Evolutionary conservation across 768 basidiomycete species (phyloP).

Genomic region (Rhodotorula graminis): DNA sequence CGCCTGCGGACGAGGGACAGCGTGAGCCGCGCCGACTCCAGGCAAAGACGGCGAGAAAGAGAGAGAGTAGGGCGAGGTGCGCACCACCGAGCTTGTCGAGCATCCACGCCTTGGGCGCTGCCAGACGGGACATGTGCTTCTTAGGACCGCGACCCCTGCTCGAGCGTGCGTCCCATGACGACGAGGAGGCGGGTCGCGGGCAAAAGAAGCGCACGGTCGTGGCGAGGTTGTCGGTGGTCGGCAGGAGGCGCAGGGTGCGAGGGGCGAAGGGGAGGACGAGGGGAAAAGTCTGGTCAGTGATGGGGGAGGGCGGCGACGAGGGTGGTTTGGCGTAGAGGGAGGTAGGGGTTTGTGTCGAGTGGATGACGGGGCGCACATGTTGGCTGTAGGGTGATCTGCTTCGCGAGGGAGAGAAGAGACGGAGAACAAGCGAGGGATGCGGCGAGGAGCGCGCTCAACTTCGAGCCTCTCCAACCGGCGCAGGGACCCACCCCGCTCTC

Average conservation of each 20-base stretch:
- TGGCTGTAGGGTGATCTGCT: constrained; percentile 27
- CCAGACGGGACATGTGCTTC: constrained; percentile 73
- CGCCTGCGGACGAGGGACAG: constrained; percentile 52
- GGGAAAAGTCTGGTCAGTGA: background rate
- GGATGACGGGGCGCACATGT: constrained; percentile 3
- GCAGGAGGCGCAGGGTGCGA: background rate
- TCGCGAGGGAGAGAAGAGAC: constrained; percentile 25
- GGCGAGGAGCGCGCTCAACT: background rate
- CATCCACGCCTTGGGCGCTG: constrained; percentile 99
- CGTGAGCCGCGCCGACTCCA: too few species aligned
- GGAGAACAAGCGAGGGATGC: background rate
- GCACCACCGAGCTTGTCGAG: constrained; percentile 80
- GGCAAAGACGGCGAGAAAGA: too few species aligned
- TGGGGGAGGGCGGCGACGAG: background rate
- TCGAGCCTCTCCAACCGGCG: background rate
- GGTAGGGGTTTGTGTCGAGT: background rate
- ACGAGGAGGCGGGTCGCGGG: too few species aligned
- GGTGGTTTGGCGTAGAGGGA: background rate
- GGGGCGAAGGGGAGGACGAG: background rate
- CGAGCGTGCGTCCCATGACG: background rate
- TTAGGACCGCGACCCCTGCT: constrained; percentile 37
- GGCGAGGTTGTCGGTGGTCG: too few species aligned
- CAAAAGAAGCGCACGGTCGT: background rate
- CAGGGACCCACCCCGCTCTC: background rate
- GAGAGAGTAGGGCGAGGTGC: constrained; percentile 37